Evolutionary conservation across 441 rosid genomes (phyloP).

Genomic region (Eruca vesicaria): DNA sequence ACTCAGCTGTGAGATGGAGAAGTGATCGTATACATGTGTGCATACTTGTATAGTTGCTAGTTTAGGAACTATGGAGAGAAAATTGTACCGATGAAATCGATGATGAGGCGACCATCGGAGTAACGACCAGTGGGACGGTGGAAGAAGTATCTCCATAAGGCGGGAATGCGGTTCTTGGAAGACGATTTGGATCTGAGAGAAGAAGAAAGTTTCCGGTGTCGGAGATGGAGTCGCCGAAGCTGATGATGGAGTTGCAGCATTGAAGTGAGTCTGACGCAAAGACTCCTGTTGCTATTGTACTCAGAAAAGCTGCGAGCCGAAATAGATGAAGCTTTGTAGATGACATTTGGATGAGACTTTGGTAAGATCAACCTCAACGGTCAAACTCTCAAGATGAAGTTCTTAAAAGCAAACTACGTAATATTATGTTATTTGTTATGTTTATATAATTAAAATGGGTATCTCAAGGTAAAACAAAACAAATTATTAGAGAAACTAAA

Average conservation of each 20-base stretch:
- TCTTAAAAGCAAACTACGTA: too few relatives aligned
- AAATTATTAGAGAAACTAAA: too few relatives aligned
- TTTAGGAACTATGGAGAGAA: slow-evolving; percentile 35
- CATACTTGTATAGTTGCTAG: slow-evolving; percentile 6
- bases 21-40: neutral
- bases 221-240: slow-evolving; percentile 48
- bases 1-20: neutral
- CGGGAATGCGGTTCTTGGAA: slow-evolving; percentile 15
- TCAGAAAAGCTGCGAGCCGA: neutral
- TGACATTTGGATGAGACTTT: neutral
- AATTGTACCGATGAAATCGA: neutral
- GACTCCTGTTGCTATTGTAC: neutral
- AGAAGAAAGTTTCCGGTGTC: slow-evolving; percentile 42
- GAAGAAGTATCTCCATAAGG: slow-evolving; percentile 46
- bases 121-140: slow-evolving; percentile 14
- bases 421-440: too few relatives aligned
- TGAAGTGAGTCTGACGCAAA: neutral
- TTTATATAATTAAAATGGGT: too few relatives aligned
- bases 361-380: too few relatives aligned
- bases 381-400: too few relatives aligned
- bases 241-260: slow-evolving; percentile 33
- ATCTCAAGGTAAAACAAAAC: too few relatives aligned
- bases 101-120: too few relatives aligned
- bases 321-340: neutral
- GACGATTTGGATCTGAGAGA: neutral